phyloP scores from a whole-genome alignment of 2,329 filamentous ascomycete species.

The Aureobasidium vineae region DNA sequence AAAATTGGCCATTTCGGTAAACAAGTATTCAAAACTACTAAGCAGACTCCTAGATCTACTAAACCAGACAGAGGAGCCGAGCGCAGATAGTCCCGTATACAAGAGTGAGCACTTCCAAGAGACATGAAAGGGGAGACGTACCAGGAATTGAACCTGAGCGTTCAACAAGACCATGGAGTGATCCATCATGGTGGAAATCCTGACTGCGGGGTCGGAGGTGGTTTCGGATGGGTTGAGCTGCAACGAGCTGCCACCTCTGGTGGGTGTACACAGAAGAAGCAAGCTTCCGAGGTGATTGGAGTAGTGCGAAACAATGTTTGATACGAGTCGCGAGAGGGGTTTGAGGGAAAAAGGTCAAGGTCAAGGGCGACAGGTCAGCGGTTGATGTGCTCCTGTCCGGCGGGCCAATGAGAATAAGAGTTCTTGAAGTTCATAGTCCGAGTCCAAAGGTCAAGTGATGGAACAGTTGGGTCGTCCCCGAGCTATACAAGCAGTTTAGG shows the following conservation, averaged over 20 bases:
- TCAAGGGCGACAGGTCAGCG: constrained; percentile 34
- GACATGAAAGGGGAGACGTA: constrained; percentile 39
- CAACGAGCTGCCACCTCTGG: not conserved
- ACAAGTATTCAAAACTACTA: not conserved
- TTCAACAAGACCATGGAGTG: constrained; percentile 48
- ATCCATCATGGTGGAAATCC: constrained; percentile 37
- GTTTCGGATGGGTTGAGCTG: not conserved
- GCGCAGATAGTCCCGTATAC: not conserved
- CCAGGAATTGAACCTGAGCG: constrained; percentile 51
- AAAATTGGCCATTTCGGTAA: not conserved
- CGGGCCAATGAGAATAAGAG: constrained; percentile 40
- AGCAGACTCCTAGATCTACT: constrained; percentile 5
- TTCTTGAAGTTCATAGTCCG: constrained; percentile 27
- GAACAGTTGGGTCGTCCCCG: constrained; percentile 2
- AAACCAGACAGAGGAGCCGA: constrained; percentile 2
- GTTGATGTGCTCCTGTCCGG: constrained; percentile 49
- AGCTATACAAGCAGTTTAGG: not conserved
- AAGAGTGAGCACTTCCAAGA: constrained; percentile 28
- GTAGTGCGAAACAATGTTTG: not conserved
- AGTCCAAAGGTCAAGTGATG: not conserved
- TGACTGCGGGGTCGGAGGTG: not conserved
- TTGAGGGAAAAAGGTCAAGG: not conserved
- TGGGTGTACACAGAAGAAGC: not conserved
- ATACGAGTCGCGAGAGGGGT: not conserved
- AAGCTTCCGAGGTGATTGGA: not conserved